Conservation (phyloP, 805 yeast species). For the Komagataella pseudopastoris region DNA sequence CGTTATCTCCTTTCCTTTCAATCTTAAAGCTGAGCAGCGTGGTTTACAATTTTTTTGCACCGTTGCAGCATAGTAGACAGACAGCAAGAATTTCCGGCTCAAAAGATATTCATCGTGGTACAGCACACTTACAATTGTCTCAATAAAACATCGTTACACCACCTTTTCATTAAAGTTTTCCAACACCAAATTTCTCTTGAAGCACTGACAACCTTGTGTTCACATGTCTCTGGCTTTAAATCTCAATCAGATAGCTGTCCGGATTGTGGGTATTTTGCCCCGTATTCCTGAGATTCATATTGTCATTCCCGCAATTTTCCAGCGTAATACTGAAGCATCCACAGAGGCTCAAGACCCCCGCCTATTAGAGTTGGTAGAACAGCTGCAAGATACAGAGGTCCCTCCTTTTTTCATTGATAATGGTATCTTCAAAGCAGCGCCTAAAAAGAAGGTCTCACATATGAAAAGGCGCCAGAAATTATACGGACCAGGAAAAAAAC, state of each 20-base stretch:
- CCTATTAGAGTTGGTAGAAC: conserved; percentile 23
- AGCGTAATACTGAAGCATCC: conserved; percentile 5
- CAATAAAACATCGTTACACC: neutral
- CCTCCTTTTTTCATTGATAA: conserved; percentile 38
- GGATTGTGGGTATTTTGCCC: neutral
- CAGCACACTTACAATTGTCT: too few relatives aligned
- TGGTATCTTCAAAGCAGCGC: conserved; percentile 80
- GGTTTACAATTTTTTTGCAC: too few relatives aligned
- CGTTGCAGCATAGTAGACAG: too few relatives aligned
- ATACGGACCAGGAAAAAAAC: conserved; percentile 73
- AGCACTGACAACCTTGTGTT: neutral
- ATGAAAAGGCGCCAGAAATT: conserved; percentile 74
- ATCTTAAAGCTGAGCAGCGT: too few relatives aligned
- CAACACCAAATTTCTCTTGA: neutral
- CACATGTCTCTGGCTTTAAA: conserved; percentile 1
- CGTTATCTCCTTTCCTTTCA: too few relatives aligned
- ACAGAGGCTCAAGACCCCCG: conserved; percentile 6
- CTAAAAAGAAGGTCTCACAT: conserved; percentile 87
- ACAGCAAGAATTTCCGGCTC: too few relatives aligned
- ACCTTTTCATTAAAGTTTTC: neutral
- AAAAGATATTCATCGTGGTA: too few relatives aligned
- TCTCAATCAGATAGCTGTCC: neutral
- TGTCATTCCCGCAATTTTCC: conserved; percentile 8
- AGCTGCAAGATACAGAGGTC: conserved; percentile 20
- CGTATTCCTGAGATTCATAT: conserved; percentile 8